phyloP scores from a whole-genome alignment of 495 filamentous ascomycete genomes.

The Parathielavia appendiculata region DNA sequence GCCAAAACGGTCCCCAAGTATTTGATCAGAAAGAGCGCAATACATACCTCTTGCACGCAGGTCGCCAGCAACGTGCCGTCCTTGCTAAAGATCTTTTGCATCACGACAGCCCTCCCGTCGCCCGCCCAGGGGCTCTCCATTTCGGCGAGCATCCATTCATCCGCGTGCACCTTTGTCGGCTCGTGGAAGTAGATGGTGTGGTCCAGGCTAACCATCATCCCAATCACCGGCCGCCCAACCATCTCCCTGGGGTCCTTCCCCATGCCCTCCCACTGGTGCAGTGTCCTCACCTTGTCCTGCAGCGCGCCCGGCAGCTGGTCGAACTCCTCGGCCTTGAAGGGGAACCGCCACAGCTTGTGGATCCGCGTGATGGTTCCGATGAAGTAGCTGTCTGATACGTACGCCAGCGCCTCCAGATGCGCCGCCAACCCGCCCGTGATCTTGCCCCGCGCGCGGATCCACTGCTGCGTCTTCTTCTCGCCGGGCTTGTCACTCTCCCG shows the following conservation, averaged over 20 bases:
- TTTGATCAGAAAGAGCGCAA: slow-evolving; percentile 8
- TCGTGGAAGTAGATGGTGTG: slow-evolving; percentile 95
- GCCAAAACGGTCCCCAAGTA: too few species aligned
- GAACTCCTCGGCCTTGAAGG: slow-evolving; percentile 35
- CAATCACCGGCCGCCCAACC: slow-evolving; percentile 51
- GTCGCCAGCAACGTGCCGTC: slow-evolving; percentile 81
- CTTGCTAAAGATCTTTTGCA: slow-evolving; percentile 78
- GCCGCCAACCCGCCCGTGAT: slow-evolving; percentile 75
- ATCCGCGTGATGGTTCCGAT: slow-evolving; percentile 79
- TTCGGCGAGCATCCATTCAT: slow-evolving; percentile 92
- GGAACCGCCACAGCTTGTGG: slow-evolving; percentile 64
- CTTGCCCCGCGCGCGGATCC: slow-evolving; percentile 68
- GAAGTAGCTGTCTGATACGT: slow-evolving; percentile 88
- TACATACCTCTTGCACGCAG: slow-evolving; percentile 70
- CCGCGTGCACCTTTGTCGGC: slow-evolving; percentile 68
- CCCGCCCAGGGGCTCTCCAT: slow-evolving; percentile 93
- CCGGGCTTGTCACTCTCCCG: slow-evolving; percentile 41
- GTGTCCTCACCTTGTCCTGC: slow-evolving; percentile 27
- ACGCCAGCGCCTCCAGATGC: slow-evolving; percentile 82
- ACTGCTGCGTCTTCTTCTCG: slow-evolving; percentile 67
- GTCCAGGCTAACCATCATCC: slow-evolving; percentile 96
- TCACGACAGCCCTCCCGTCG: slow-evolving; percentile 80
- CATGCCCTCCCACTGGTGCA: slow-evolving; percentile 42
- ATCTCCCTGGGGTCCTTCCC: slow-evolving; percentile 36
- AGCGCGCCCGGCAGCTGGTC: slow-evolving; percentile 29